Percentiles rank a stretch among this genome's conserved stretches.
Evolutionary conservation across 257 asterid species (phyloP).

Genomic region (Phtheirospermum japonicum): DNA sequence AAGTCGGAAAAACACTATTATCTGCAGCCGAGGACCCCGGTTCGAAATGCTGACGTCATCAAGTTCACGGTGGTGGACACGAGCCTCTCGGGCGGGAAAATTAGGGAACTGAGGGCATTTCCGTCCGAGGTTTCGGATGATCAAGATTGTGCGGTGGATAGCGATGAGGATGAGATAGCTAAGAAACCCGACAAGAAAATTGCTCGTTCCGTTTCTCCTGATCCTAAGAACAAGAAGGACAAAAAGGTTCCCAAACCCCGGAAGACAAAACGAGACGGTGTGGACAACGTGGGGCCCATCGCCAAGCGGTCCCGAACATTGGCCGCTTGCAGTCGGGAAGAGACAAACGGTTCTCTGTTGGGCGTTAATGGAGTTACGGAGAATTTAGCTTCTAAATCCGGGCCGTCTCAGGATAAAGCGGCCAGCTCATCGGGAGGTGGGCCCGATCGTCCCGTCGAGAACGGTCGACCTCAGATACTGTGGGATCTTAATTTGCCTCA

Average conservation of each 20-base stretch:
- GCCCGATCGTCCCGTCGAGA: conserved; percentile 25
- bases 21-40: conserved; percentile 56
- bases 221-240: conserved; percentile 27
- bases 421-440: conserved; percentile 43
- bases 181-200: conserved; percentile 31
- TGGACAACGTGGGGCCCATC: conserved; percentile 28
- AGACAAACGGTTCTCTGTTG: conserved; percentile 24
- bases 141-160: conserved; percentile 5
- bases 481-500: conserved; percentile 62
- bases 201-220: conserved; percentile 13
- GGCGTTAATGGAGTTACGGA: conserved; percentile 27
- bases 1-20: conserved; percentile 39
- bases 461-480: conserved; percentile 27
- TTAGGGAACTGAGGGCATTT: conserved; percentile 45
- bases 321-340: conserved; percentile 34
- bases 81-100: conserved; percentile 38
- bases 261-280: conserved; percentile 28
- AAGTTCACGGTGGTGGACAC: conserved; percentile 58
- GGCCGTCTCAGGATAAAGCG: conserved; percentile 36
- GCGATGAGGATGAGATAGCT: conserved; percentile 27
- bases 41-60: conserved; percentile 28
- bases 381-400: conserved; percentile 28
- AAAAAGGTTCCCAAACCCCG: conserved; percentile 31
- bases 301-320: conserved; percentile 33
- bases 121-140: conserved; percentile 30